Evolutionary conservation across 768 basidiomycete species (phyloP).

Genomic region (Collybia mongolica): DNA sequence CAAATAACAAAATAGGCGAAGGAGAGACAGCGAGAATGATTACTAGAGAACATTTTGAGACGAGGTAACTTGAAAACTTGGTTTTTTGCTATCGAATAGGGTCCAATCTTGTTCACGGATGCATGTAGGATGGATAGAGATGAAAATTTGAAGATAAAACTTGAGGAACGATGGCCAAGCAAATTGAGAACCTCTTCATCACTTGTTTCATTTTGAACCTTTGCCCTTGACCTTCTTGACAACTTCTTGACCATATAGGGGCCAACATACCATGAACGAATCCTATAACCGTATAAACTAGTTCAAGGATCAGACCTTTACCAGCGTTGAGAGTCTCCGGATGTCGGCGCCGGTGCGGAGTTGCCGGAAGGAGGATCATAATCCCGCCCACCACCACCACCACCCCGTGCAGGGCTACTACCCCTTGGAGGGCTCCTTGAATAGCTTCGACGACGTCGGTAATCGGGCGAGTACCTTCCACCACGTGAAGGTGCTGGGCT

Average conservation of each 20-base stretch:
- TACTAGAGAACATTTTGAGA: constrained; percentile 55
- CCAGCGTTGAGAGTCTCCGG: constrained; percentile 52
- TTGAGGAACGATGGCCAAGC: constrained; percentile 39
- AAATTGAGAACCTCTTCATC: constrained; percentile 41
- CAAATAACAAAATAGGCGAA: constrained; percentile 48
- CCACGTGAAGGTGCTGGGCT: constrained; percentile 65
- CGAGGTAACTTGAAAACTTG: constrained; percentile 70
- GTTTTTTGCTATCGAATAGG: constrained; percentile 53
- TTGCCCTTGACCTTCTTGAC: constrained; percentile 39
- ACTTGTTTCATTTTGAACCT: constrained; percentile 33
- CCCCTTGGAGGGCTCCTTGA: constrained; percentile 80
- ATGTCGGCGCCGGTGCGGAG: constrained; percentile 36
- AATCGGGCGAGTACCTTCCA: constrained; percentile 75
- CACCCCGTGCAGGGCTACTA: constrained; percentile 45
- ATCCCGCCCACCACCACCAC: constrained; percentile 31
- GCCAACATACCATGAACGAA: constrained; percentile 18
- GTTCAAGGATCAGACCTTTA: constrained; percentile 34
- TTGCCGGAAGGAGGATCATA: constrained; percentile 28
- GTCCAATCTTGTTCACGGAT: constrained; percentile 49
- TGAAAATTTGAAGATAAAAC: constrained; percentile 45
- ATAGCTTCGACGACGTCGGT: constrained; percentile 72
- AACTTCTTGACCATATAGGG: constrained; percentile 18
- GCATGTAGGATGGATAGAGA: constrained; percentile 38
- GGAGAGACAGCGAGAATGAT: constrained; percentile 44
- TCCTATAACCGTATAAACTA: constrained; percentile 8